Evolutionary conservation across 257 asterid species (phyloP).

Genomic region (Solanum microdontum): DNA sequence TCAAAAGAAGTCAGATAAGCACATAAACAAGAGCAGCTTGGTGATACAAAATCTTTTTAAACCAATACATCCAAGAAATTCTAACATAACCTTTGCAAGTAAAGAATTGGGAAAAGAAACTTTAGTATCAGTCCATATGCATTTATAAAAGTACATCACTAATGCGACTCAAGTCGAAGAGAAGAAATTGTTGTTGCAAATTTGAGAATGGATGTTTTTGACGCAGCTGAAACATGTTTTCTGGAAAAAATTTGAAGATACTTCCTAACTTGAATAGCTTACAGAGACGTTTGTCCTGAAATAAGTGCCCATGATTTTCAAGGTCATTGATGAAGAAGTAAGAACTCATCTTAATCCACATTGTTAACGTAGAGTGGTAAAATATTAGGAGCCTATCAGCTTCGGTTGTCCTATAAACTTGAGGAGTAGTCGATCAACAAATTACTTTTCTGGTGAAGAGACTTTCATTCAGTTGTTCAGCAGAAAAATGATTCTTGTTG

Average conservation of each 20-base stretch:
- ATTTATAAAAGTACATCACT: neutral
- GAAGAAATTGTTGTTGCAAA: neutral
- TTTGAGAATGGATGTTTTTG: neutral
- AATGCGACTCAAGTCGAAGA: neutral
- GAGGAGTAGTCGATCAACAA: neutral
- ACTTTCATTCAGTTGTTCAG: neutral
- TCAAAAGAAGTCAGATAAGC: too few relatives aligned
- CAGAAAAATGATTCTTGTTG: neutral
- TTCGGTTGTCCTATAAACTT: neutral
- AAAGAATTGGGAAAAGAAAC: neutral
- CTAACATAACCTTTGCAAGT: neutral
- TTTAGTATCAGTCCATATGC: neutral
- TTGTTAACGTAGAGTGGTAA: neutral
- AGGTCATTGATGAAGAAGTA: neutral
- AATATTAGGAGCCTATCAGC: neutral
- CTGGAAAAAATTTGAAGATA: neutral
- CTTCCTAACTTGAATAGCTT: neutral
- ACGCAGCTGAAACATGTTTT: neutral
- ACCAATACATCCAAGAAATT: too few relatives aligned
- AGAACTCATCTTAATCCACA: neutral
- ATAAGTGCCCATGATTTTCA: neutral
- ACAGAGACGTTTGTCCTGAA: neutral
- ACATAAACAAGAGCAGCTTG: too few relatives aligned
- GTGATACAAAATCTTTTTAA: too few relatives aligned
- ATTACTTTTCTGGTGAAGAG: neutral